phyloP scores from a whole-genome alignment of 371 early-diverging fungal genomes.

The Funneliformis caledonium region DNA sequence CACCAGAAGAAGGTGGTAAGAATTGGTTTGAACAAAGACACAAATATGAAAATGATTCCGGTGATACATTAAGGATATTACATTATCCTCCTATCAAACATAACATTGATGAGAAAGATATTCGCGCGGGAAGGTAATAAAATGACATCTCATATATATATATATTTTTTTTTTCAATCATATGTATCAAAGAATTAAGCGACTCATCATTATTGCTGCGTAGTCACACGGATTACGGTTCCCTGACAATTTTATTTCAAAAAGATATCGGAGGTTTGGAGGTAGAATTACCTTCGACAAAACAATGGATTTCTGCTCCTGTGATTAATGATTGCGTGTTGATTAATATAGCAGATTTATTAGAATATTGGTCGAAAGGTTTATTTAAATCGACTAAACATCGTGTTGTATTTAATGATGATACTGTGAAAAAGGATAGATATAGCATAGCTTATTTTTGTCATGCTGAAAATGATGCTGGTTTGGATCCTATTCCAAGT shows the following conservation, averaged over 20 bases:
- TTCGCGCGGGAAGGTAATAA: slow-evolving; percentile 63
- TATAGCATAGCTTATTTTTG: slow-evolving; percentile 78
- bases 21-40: slow-evolving; percentile 61
- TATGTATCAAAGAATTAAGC: too few relatives aligned
- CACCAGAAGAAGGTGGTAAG: slow-evolving; percentile 53
- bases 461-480: slow-evolving; percentile 55
- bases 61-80: slow-evolving; percentile 60
- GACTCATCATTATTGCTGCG: neutral
- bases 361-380: slow-evolving; percentile 76
- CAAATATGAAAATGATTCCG: slow-evolving; percentile 53
- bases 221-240: slow-evolving; percentile 77
- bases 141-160: neutral
- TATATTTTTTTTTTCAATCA: too few relatives aligned
- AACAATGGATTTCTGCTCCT: slow-evolving; percentile 67
- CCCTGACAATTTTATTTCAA: slow-evolving; percentile 75
- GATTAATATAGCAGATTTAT: slow-evolving; percentile 74
- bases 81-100: slow-evolving; percentile 59
- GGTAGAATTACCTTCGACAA: slow-evolving; percentile 50
- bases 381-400: slow-evolving; percentile 73
- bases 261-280: slow-evolving; percentile 74
- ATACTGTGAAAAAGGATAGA: slow-evolving; percentile 60
- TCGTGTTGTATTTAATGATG: slow-evolving; percentile 67
- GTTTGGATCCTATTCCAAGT: slow-evolving; percentile 37
- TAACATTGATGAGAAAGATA: slow-evolving; percentile 47
- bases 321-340: slow-evolving; percentile 62